Evolutionary conservation across 1,284 basidiomycete genomes (phyloP).

Genomic region (Lignosus rhinocerotis): DNA sequence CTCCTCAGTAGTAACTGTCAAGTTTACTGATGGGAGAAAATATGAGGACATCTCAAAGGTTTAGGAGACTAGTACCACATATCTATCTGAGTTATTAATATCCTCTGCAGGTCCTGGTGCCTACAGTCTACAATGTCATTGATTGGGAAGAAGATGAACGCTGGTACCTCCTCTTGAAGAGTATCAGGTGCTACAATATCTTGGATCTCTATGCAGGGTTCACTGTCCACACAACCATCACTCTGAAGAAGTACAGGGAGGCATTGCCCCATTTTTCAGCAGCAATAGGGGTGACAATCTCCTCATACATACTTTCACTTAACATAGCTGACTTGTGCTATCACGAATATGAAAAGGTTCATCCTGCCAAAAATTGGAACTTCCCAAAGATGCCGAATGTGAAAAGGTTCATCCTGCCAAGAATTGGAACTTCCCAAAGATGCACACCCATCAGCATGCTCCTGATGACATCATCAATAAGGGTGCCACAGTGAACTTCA

Average conservation of each 20-base stretch:
- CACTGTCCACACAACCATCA: not conserved
- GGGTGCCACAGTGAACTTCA: slow-evolving; percentile 23
- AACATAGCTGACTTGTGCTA: too few relatives aligned
- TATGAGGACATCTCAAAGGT: slow-evolving; percentile 41
- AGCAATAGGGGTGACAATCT: too few relatives aligned
- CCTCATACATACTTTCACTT: too few relatives aligned
- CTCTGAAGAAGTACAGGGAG: not conserved
- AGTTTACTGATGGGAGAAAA: slow-evolving; percentile 39
- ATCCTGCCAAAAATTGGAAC: slow-evolving; percentile 25
- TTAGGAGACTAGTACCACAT: not conserved
- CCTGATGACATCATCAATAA: slow-evolving; percentile 27
- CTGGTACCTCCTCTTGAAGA: not conserved
- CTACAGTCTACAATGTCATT: not conserved
- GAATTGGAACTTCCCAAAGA: slow-evolving; percentile 29
- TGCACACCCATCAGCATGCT: slow-evolving; percentile 22
- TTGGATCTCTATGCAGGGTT: not conserved
- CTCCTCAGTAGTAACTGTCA: slow-evolving; percentile 29
- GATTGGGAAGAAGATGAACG: not conserved
- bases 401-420: slow-evolving; percentile 8
- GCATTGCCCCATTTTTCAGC: not conserved
- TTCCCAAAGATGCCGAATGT: slow-evolving; percentile 28
- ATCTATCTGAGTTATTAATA: too few relatives aligned
- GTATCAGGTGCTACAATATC: not conserved
- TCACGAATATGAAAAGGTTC: not conserved
- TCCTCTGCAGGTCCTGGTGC: not conserved